Evolutionary conservation across 768 basidiomycete genomes (phyloP), one percentile per base, ranked within the genome.

Genomic region (Chiua virens): DNA sequence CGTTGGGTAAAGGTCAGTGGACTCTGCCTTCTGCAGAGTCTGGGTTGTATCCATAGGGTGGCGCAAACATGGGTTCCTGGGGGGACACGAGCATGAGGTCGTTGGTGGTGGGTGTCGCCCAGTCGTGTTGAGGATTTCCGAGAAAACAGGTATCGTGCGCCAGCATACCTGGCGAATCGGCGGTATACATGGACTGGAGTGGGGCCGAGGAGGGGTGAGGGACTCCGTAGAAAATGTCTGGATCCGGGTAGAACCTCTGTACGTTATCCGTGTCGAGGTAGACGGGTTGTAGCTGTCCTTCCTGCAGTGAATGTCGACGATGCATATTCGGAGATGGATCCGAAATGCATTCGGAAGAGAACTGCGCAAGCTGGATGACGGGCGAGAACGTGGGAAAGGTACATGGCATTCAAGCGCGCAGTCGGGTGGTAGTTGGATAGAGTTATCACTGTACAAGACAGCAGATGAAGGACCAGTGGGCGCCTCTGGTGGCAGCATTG

Each of bases 211-310:
- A 22, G 3, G 54, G 22, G 17, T 5, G 34, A 3, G 51, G 28
- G 7, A 58, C 10, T 13, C 47, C 50, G 37, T 60, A 68, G 49
- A 50, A 3, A 2, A 54, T 37, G 20, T 60, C 60, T 22, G 53
- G 55, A 3, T 57, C 52, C 17, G 50, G 20, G 34, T 54, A 67
- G 42, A 63, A 69, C 21, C 43, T 45, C 36, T 43, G 47, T 54
- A 71, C 55, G 46, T 57, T 9, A 25, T 65, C 58, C 15, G 58
- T 11, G 37, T 61, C 56, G 35, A 70, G 52, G 43, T 61, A 69
- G 10, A 63, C 21, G 8, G 58, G 21, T 21, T 52, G 62, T 10
- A 65, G 15, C 7, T 53, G 56, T 3, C 65, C 67, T 18, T 67
- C 66, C 0, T 56, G 59, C 4, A 62, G 38, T 11, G 64, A 55